Conservation (phyloP, 2,329 filamentous ascomycete species). For the Trichoderma guizhouense region DNA sequence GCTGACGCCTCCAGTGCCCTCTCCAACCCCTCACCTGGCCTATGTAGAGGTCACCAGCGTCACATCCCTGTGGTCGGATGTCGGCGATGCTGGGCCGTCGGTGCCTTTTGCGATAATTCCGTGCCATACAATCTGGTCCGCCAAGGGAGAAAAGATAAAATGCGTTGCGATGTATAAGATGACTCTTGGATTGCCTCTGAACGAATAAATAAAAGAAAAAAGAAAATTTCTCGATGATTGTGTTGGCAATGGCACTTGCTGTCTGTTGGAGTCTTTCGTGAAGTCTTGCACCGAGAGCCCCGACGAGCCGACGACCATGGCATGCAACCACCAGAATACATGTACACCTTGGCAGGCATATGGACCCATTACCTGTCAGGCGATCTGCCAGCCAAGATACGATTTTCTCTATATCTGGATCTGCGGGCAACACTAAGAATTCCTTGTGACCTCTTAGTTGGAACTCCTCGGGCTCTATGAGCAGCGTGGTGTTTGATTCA, state of each 20-base stretch:
- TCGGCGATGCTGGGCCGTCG: background rate
- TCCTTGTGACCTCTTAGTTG: background rate
- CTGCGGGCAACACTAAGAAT: background rate
- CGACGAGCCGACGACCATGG: constrained; percentile 10
- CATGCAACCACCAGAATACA: background rate
- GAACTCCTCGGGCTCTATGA: background rate
- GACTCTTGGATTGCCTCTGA: background rate
- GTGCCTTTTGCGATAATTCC: constrained; percentile 30
- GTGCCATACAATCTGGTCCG: constrained; percentile 38
- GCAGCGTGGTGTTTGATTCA: background rate
- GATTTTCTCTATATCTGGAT: background rate
- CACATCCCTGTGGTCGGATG: constrained; percentile 21
- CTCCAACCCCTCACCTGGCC: constrained; percentile 29
- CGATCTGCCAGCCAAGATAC: constrained; percentile 11
- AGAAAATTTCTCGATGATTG: background rate
- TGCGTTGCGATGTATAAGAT: constrained; percentile 34
- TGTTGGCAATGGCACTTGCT: constrained; percentile 1
- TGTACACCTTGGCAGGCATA: background rate
- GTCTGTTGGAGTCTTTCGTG: background rate
- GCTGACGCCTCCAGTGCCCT: constrained; percentile 10
- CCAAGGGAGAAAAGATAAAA: constrained; percentile 30
- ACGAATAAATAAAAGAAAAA: background rate
- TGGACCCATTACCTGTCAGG: background rate
- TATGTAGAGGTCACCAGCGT: constrained; percentile 31
- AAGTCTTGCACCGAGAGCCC: background rate